A percentile compares a stretch with the other conserved stretches of the same genome.
These are phyloP conservation scores for Chalaropsis thielavioides DNA, from an alignment of 2,329 filamentous ascomycete genomes.

Conservation along the genomic window DNA sequence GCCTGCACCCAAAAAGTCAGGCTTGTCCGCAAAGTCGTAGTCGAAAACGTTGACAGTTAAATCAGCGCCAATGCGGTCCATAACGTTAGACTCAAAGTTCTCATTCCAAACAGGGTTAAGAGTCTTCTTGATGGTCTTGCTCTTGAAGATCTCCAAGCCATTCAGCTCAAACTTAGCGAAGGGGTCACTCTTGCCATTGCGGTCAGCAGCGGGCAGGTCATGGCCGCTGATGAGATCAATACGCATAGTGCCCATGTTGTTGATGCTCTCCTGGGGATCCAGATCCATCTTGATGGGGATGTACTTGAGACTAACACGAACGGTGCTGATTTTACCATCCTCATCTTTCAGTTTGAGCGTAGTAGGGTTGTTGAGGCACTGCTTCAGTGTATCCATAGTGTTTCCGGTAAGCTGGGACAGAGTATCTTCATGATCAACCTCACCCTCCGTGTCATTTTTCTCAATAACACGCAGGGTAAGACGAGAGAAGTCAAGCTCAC, in stretches of 20 bases:
- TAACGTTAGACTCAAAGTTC: slow-evolving; percentile 71
- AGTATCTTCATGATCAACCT: slow-evolving; percentile 57
- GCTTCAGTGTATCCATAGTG: slow-evolving; percentile 74
- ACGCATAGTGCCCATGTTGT: slow-evolving; percentile 91
- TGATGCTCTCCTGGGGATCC: slow-evolving; percentile 91
- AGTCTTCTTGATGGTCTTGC: slow-evolving; percentile 92
- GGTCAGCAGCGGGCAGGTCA: slow-evolving; percentile 82
- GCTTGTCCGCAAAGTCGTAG: slow-evolving; percentile 93
- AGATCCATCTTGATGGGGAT: slow-evolving; percentile 88
- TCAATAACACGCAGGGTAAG: slow-evolving; percentile 78
- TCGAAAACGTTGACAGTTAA: slow-evolving; percentile 79
- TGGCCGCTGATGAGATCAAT: slow-evolving; percentile 82
- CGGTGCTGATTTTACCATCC: slow-evolving; percentile 58
- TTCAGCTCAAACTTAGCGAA: slow-evolving; percentile 92
- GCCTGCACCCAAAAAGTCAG: slow-evolving; percentile 72
- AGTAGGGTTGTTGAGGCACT: slow-evolving; percentile 83
- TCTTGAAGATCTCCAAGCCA: slow-evolving; percentile 83
- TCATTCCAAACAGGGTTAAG: slow-evolving; percentile 93
- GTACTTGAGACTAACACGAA: slow-evolving; percentile 89
- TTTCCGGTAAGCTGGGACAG: slow-evolving; percentile 73
- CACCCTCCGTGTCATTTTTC: slow-evolving; percentile 58
- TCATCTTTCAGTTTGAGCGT: slow-evolving; percentile 65
- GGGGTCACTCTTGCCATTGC: slow-evolving; percentile 92
- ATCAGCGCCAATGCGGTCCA: slow-evolving; percentile 70
- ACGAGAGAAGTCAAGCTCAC: slow-evolving; percentile 91